Conservation (phyloP, 345 rosid genomes). For the Kernera saxatilis region DNA sequence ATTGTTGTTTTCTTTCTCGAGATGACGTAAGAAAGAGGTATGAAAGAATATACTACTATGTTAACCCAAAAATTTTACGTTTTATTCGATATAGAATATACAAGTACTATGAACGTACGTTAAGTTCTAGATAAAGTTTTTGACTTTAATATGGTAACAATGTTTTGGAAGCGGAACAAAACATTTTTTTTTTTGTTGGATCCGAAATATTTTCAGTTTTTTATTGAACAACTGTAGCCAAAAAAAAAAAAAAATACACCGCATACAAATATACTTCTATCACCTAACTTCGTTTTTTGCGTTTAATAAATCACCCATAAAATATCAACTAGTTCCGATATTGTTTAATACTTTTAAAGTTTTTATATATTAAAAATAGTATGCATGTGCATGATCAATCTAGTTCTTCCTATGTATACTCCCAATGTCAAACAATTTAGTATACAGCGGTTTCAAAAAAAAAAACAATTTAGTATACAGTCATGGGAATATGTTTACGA, state of each 20-base stretch:
- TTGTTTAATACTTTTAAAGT: background rate
- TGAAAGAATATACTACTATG: conserved; percentile 1
- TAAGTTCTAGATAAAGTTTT: background rate
- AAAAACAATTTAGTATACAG: background rate
- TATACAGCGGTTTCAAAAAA: no score
- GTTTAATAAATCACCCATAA: background rate
- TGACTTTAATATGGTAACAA: background rate
- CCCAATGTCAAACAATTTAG: background rate
- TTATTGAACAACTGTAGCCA: background rate
- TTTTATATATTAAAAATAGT: background rate
- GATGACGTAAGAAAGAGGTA: conserved; percentile 1
- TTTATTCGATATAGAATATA: background rate
- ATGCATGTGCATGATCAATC: background rate
- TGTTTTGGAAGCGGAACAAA: background rate
- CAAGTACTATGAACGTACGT: no score
- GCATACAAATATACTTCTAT: no score
- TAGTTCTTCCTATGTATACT: background rate
- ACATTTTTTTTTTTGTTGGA: background rate
- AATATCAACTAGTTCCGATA: background rate
- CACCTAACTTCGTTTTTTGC: background rate
- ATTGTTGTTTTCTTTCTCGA: no score
- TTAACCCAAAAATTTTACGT: background rate
- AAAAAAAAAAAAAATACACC: no score
- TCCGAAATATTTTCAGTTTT: background rate
- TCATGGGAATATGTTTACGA: background rate